A percentile compares a stretch with the other conserved stretches of the same genome.
These are phyloP conservation scores for Pythium periplocum DNA, from an alignment of 352 stramenopile genomes.

Conservation along the genomic window DNA sequence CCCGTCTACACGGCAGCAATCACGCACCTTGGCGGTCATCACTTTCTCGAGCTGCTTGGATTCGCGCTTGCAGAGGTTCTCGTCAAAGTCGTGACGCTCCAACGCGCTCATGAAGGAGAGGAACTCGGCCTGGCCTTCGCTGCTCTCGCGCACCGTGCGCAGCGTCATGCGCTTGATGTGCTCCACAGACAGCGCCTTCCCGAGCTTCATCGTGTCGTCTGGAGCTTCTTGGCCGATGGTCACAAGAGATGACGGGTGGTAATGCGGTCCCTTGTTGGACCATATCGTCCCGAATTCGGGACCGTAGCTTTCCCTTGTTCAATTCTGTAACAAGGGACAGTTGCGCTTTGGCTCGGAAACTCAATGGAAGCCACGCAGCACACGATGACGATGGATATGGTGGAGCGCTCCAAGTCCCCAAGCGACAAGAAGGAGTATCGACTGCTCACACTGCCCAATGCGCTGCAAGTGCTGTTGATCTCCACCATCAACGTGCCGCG, in stretches of 20 bases:
- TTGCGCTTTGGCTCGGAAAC: no score
- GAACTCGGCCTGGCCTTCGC: slow-evolving; percentile 73
- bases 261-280: neutral
- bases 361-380: no score
- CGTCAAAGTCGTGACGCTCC: slow-evolving; percentile 81
- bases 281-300: no score
- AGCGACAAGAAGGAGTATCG: slow-evolving; percentile 51
- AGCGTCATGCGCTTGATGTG: slow-evolving; percentile 90
- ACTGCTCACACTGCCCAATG: slow-evolving; percentile 47
- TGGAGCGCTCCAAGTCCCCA: slow-evolving; percentile 31
- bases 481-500: neutral
- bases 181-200: slow-evolving; percentile 73
- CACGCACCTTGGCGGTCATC: slow-evolving; percentile 61
- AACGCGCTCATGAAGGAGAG: slow-evolving; percentile 79
- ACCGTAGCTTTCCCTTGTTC: no score
- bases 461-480: slow-evolving; percentile 29
- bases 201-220: slow-evolving; percentile 64
- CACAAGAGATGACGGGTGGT: slow-evolving; percentile 11
- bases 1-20: no score
- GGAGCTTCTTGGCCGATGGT: slow-evolving; percentile 22
- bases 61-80: slow-evolving; percentile 79
- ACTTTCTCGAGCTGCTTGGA: slow-evolving; percentile 71
- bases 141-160: slow-evolving; percentile 76
- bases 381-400: no score
- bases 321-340: no score